A percentile compares a stretch with the other conserved stretches of the same genome.
Conservation (phyloP, 768 basidiomycete genomes). For the Tulasnella sp. region DNA sequence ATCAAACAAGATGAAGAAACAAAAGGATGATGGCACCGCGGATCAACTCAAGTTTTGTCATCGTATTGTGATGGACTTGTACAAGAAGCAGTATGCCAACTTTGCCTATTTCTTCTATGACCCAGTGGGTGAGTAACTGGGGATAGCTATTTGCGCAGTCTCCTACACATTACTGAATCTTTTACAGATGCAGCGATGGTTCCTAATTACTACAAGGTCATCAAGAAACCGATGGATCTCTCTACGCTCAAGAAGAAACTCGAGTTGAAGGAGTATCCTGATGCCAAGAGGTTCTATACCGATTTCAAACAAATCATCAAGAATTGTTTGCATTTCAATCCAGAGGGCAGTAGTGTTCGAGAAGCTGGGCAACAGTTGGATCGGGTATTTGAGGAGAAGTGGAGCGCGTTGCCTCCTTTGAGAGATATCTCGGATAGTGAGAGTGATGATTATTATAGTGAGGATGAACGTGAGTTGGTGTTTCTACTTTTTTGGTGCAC, state of each 20-base stretch:
- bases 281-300: slow-evolving; percentile 67
- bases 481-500: no score
- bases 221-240: slow-evolving; percentile 95
- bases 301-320: slow-evolving; percentile 93
- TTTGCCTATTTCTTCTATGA: slow-evolving; percentile 80
- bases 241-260: slow-evolving; percentile 79
- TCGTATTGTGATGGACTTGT: slow-evolving; percentile 60
- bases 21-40: slow-evolving; percentile 50
- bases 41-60: slow-evolving; percentile 78
- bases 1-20: slow-evolving; percentile 39
- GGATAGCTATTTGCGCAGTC: slow-evolving; percentile 3
- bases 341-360: slow-evolving; percentile 73
- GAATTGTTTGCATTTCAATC: slow-evolving; percentile 90
- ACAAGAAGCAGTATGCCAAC: slow-evolving; percentile 61
- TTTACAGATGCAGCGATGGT: slow-evolving; percentile 60
- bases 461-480: slow-evolving; percentile 22
- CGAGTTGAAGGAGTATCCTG: slow-evolving; percentile 59
- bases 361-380: slow-evolving; percentile 76
- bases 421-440: neutral
- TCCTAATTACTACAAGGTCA: slow-evolving; percentile 71
- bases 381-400: slow-evolving; percentile 83
- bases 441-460: slow-evolving; percentile 12
- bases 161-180: neutral
- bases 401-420: slow-evolving; percentile 53
- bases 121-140: slow-evolving; percentile 73